Percentiles rank a stretch among this genome's conserved stretches.
These are phyloP conservation scores for Aquilaria agallochum DNA, from an alignment of 441 rosid genomes.

Conservation along the genomic window DNA sequence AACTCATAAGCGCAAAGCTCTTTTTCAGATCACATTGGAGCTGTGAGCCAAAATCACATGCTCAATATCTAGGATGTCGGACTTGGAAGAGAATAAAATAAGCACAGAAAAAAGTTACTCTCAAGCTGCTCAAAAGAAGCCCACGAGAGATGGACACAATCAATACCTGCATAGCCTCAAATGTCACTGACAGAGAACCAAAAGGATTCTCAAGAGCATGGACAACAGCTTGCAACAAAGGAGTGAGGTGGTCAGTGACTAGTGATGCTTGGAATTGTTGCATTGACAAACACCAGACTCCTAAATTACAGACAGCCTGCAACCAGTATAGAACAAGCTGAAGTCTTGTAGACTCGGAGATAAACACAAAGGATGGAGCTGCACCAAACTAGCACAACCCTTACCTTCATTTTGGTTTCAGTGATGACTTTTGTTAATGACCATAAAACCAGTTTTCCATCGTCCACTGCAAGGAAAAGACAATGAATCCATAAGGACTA, in stretches of 20 bases:
- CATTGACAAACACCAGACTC: constrained; percentile 57
- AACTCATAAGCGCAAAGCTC: too few species aligned
- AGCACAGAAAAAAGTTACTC: background rate
- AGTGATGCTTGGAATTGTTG: constrained; percentile 38
- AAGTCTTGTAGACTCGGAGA: too few species aligned
- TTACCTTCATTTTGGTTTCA: constrained; percentile 46
- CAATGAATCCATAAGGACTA: background rate
- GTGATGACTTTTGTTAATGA: constrained; percentile 34
- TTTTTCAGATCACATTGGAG: too few species aligned
- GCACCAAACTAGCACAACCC: background rate
- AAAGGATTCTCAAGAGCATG: constrained; percentile 57
- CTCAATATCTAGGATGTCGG: too few species aligned
- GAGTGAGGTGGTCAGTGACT: constrained; percentile 28
- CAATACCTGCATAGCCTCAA: constrained; percentile 56
- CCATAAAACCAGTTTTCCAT: constrained; percentile 26
- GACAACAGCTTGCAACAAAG: constrained; percentile 41
- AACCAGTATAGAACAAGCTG: constrained; percentile 10
- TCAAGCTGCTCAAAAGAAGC: background rate
- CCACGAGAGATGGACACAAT: background rate
- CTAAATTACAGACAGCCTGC: constrained; percentile 48
- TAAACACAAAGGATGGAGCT: background rate
- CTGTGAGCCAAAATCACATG: too few species aligned
- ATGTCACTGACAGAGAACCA: constrained; percentile 55
- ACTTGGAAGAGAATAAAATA: too few species aligned
- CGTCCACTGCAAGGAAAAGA: constrained; percentile 26